These are phyloP conservation scores for Thermothelomyces thermophilus DNA, from an alignment of 2,329 filamentous ascomycete genomes.

Conservation along the genomic window DNA sequence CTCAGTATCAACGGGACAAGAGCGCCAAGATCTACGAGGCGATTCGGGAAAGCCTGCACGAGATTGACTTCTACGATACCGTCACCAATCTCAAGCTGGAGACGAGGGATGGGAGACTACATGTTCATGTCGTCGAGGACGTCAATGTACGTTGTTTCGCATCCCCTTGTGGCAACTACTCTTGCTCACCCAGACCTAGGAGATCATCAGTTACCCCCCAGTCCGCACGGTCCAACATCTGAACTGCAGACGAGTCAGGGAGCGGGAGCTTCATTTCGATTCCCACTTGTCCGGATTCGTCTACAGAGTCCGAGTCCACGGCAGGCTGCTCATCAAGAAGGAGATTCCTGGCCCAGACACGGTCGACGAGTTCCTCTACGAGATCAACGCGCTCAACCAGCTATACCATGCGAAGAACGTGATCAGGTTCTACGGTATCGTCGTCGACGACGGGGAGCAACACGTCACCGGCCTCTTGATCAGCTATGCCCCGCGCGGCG, in stretches of 20 bases:
- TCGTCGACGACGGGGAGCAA: slow-evolving; percentile 70
- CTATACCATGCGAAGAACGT: slow-evolving; percentile 68
- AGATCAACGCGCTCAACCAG: slow-evolving; percentile 86
- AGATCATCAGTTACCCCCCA: slow-evolving; percentile 82
- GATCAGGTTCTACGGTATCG: slow-evolving; percentile 79
- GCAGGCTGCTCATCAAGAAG: slow-evolving; percentile 79
- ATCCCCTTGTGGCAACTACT: neutral
- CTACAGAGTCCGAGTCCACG: slow-evolving; percentile 75
- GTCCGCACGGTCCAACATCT: slow-evolving; percentile 69
- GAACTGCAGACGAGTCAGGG: slow-evolving; percentile 55
- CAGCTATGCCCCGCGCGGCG: slow-evolving; percentile 76
- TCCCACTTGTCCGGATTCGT: slow-evolving; percentile 96
- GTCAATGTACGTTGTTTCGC: slow-evolving; percentile 55
- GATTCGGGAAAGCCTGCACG: slow-evolving; percentile 82
- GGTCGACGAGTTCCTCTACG: slow-evolving; percentile 93
- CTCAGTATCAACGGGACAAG: slow-evolving; percentile 85
- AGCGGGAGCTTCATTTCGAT: slow-evolving; percentile 75
- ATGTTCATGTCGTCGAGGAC: slow-evolving; percentile 97
- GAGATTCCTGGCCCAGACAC: slow-evolving; percentile 95
- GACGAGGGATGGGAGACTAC: slow-evolving; percentile 77
- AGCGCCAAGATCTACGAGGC: slow-evolving; percentile 89
- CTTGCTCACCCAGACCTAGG: slow-evolving; percentile 35
- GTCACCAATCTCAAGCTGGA: slow-evolving; percentile 94
- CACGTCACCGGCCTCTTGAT: slow-evolving; percentile 84
- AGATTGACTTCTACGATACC: slow-evolving; percentile 93